phyloP scores from a whole-genome alignment of 805 yeast species.

The Candida namnaoensis region DNA sequence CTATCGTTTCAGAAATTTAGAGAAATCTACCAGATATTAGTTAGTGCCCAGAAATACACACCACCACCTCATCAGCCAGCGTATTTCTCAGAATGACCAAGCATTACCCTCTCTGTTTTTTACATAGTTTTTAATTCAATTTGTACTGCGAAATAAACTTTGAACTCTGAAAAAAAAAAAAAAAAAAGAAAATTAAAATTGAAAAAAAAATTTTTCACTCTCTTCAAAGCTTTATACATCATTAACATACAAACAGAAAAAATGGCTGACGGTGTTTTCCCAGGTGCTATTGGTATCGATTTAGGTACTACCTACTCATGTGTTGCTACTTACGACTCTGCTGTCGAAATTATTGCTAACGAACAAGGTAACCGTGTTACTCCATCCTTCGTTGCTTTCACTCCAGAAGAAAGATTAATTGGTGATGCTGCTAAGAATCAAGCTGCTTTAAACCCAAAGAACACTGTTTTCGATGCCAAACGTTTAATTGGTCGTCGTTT shows the following conservation, averaged over 20 bases:
- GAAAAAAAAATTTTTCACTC: slow-evolving; percentile 6
- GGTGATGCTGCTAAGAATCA: slow-evolving; percentile 83
- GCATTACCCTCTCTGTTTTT: too few relatives aligned
- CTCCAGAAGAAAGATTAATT: slow-evolving; percentile 68
- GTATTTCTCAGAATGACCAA: neutral
- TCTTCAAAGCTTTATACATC: slow-evolving; percentile 5
- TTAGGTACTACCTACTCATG: slow-evolving; percentile 83
- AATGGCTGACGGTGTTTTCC: slow-evolving; percentile 98
- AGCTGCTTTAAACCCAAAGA: slow-evolving; percentile 71
- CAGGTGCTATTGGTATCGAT: slow-evolving; percentile 99
- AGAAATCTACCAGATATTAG: too few relatives aligned
- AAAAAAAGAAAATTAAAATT: slow-evolving; percentile 12
- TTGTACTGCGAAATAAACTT: too few relatives aligned
- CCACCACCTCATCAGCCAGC: neutral
- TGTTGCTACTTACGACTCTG: slow-evolving; percentile 72
- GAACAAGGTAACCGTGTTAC: slow-evolving; percentile 85
- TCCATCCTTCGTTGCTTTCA: slow-evolving; percentile 76
- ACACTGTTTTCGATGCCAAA: slow-evolving; percentile 79
- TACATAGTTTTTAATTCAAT: too few relatives aligned
- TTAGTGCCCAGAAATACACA: neutral
- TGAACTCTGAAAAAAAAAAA: neutral
- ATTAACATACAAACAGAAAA: slow-evolving; percentile 17
- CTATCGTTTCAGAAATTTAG: slow-evolving; percentile 8
- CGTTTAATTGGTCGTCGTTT: slow-evolving; percentile 77
- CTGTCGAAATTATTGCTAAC: slow-evolving; percentile 74